A percentile compares a stretch with the other conserved stretches of the same genome.
Evolutionary conservation across 768 basidiomycete genomes (phyloP).

Genomic region (Coprinopsis cinerea): DNA sequence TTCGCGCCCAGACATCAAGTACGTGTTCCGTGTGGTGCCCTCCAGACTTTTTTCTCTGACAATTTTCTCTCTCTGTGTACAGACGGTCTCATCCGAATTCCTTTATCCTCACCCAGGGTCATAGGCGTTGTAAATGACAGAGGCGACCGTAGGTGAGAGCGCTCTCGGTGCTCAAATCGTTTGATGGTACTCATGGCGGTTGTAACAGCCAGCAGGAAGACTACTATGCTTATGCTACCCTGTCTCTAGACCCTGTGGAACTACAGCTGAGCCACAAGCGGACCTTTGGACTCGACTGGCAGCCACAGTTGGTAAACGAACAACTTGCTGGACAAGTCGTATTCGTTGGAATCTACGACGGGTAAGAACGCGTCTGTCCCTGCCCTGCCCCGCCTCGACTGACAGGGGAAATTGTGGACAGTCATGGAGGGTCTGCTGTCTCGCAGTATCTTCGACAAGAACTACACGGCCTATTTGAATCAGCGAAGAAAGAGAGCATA

Average conservation of each 20-base stretch:
- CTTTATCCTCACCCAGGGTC: constrained; percentile 69
- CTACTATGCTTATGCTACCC: constrained; percentile 68
- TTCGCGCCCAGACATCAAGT: constrained; percentile 46
- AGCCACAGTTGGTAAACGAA: constrained; percentile 47
- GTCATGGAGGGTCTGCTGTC: constrained; percentile 89
- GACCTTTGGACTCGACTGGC: constrained; percentile 64
- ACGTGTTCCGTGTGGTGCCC: constrained; percentile 3
- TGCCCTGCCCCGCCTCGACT: too few species aligned
- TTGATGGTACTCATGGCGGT: too few species aligned
- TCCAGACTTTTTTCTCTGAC: background rate
- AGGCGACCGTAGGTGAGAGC: constrained; percentile 60
- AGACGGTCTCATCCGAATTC: constrained; percentile 65
- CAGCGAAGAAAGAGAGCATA: constrained; percentile 62
- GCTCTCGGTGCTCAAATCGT: too few species aligned
- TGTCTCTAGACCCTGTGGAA: constrained; percentile 74
- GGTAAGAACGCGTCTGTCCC: constrained; percentile 46
- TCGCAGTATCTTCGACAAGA: constrained; percentile 83
- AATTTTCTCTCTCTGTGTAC: background rate
- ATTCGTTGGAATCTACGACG: constrained; percentile 89
- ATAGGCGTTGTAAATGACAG: constrained; percentile 73
- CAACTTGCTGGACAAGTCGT: constrained; percentile 68
- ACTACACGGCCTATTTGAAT: constrained; percentile 80
- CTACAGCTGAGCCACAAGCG: constrained; percentile 60
- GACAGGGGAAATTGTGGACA: too few species aligned
- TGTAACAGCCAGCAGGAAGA: constrained; percentile 80